Conservation (phyloP, 768 basidiomycete genomes). For the Ramaria rubella region DNA sequence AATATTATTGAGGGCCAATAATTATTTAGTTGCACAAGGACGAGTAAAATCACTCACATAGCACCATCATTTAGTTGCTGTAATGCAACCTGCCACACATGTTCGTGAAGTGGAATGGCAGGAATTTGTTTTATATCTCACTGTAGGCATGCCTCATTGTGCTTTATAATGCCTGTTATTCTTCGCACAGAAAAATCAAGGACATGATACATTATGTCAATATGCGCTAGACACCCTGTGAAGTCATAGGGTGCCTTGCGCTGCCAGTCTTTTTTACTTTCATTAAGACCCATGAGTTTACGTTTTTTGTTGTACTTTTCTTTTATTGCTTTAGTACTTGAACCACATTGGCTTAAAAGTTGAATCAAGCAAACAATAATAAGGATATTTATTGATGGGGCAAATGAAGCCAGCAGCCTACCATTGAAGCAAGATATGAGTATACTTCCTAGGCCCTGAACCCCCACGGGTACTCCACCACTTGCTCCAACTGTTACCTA, state of each 20-base stretch:
- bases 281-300: neutral
- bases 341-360: neutral
- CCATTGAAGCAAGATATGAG: neutral
- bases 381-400: neutral
- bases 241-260: constrained; percentile 1
- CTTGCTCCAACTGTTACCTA: neutral
- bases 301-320: neutral
- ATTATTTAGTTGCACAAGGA: neutral
- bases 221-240: constrained; percentile 2
- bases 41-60: neutral
- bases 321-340: neutral
- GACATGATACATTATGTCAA: neutral
- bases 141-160: constrained; percentile 24
- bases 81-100: constrained; percentile 22
- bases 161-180: constrained; percentile 23
- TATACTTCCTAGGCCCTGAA: neutral
- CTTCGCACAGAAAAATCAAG: constrained; percentile 11
- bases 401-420: neutral
- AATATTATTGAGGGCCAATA: neutral
- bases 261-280: neutral
- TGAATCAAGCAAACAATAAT: too few species aligned
- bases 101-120: constrained; percentile 24
- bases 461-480: neutral
- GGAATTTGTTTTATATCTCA: constrained; percentile 19
- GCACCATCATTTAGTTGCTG: neutral